These are phyloP conservation scores for Hebeloma cylindrosporum DNA, from an alignment of 768 basidiomycete genomes.

Conservation along the genomic window DNA sequence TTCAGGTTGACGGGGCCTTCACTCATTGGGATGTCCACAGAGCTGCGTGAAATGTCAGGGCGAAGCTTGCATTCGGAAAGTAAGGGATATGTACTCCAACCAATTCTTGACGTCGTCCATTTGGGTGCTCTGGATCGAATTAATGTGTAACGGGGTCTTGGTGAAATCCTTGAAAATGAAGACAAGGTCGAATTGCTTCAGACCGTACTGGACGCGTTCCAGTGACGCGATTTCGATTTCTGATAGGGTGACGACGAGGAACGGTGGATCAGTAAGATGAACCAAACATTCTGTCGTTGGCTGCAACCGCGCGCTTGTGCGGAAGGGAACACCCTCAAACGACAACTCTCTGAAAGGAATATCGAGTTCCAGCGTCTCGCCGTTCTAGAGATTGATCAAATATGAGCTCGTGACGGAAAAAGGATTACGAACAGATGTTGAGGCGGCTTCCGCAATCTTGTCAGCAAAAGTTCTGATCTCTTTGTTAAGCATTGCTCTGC, in stretches of 20 bases:
- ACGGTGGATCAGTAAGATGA: slow-evolving; percentile 92
- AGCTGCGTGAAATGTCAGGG: slow-evolving; percentile 50
- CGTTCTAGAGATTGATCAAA: slow-evolving; percentile 44
- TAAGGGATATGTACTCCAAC: slow-evolving; percentile 68
- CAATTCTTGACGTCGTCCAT: slow-evolving; percentile 99
- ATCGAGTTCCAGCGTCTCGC: slow-evolving; percentile 89
- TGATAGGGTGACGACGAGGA: slow-evolving; percentile 89
- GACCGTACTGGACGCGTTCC: slow-evolving; percentile 93
- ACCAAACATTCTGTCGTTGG: slow-evolving; percentile 97
- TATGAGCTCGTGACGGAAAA: slow-evolving; percentile 4
- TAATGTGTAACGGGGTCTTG: slow-evolving; percentile 89
- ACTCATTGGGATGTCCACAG: slow-evolving; percentile 93
- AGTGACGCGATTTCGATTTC: slow-evolving; percentile 97
- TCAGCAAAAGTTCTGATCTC: slow-evolving; percentile 94
- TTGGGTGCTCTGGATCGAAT: slow-evolving; percentile 87
- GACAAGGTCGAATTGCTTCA: slow-evolving; percentile 98
- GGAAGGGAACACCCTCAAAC: slow-evolving; percentile 95
- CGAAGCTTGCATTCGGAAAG: slow-evolving; percentile 8
- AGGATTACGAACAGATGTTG: slow-evolving; percentile 58
- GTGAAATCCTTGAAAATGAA: slow-evolving; percentile 97
- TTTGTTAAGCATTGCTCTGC: slow-evolving; percentile 85
- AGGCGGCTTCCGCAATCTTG: slow-evolving; percentile 83
- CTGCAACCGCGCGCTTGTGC: slow-evolving; percentile 90
- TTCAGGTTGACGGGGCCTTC: slow-evolving; percentile 97
- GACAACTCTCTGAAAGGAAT: slow-evolving; percentile 97